Evolutionary conservation across 495 filamentous ascomycete genomes (phyloP), one percentile per base, ranked within the genome.

Genomic region (Lophiostoma macrostomum): DNA sequence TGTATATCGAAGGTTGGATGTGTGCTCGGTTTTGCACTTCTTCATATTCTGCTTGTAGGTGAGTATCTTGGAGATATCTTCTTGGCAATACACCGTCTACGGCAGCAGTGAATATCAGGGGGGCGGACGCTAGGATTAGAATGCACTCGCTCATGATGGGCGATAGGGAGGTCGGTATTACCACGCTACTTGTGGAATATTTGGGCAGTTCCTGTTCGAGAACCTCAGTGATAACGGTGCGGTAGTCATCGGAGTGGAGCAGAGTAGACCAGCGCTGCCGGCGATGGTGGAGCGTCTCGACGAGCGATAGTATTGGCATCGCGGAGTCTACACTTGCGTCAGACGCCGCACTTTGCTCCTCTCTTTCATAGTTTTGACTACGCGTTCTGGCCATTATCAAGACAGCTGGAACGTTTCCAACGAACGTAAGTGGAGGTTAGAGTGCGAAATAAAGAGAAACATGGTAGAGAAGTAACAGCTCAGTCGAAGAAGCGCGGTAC

Each of bases 1-100:
- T 38, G 20, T 58, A 58, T n/a, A 58, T 58, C 3, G 38, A 46
- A 0, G 54, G 54, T 35, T 58, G 54, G 3, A 52, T 18, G 27
- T 31, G 38, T 2, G 54, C 54, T 14, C 48, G 28, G 2, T 27
- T 13, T 13, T 29, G 39, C 3, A 58, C 45, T 24, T 43, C 31
- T 5, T 19, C 39, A 23, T 51, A 52, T 25, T 51, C 46, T 4
- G 13, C 8, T 31, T 52, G 54, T 6, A 58, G 23, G 16, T n/a
- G 22, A 10, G 20, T 5, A 32, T 36, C 22, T 37, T n/a, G 14
- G 13, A 18, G 46, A 25, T 51, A 39, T 18, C 28, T 28, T 1
- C 8, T 7, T 3, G 47, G 18, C n/a, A 58, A 40, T 16, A 32
- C 27, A 19, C 54, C 54, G 14, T 51, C 47, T 2, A 58, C 39